Evolutionary conservation across 1,139 yeast species (phyloP), one percentile per base, ranked within the genome.

Genomic region (Dujonia santamariae): DNA sequence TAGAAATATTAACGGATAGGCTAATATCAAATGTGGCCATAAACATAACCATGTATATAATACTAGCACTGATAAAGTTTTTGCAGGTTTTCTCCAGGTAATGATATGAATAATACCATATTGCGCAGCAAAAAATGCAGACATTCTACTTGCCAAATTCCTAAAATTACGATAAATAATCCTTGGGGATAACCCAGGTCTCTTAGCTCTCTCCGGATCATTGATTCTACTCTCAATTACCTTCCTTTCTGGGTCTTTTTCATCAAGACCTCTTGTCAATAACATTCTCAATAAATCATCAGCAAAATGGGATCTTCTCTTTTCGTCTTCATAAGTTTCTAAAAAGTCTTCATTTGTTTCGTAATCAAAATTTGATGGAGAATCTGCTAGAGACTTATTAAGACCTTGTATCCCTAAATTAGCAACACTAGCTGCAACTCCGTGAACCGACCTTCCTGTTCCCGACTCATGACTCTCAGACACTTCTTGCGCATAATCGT

Each of bases 11-110:
- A 85, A 50, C 0, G 97, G 96, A 28, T 80, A 63, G 1, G 80
- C 72, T 25, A 82, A 56, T 6, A 86, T 63, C 34, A 85, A 59
- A 50, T 80, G 80, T 0, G 96, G 96, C 62, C 85, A 74, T 29
- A 83, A 56, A 48, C 85, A 79, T 2, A 75, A 63, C 39, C 78
- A 65, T 0, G 88, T 78, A 39, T 80, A 75, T 4, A 74, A 44
- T 7, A 79, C 62, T 37, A 81, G 54, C 14, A 60, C 54, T 2
- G 77, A 59, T 11, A 82, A 46, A 0, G 90, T 82, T 40, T 73
- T 68, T 0, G 79, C 56, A 0, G 86, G 85, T 26, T 64, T 62
- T 38, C 72, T 72, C 92, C 92, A 83, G 1, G 82, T 71, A 13
- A 80, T 42, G 0, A 82, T 52, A 31, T 75, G 72, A 7, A 76